Percentiles rank a stretch among this genome's conserved stretches.
Conservation (phyloP, 352 stramenopile genomes). For the Pythium rhizo-oryzae region DNA sequence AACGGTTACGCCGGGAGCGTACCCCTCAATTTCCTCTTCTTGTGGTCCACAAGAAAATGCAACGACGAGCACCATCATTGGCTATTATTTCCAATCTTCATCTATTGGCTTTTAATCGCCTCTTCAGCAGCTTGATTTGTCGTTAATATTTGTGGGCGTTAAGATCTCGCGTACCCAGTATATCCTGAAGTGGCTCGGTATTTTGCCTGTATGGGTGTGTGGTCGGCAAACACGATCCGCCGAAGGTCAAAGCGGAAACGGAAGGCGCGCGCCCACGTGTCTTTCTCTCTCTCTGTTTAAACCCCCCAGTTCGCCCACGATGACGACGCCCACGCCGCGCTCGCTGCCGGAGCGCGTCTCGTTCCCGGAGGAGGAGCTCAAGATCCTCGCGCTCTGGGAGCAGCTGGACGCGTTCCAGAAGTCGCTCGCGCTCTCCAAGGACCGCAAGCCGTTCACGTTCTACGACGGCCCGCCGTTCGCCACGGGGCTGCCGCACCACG, state of each 20-base stretch:
- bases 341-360: constrained; percentile 86
- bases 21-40: not conserved
- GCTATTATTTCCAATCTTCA: not conserved
- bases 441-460: constrained; percentile 97
- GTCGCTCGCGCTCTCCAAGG: constrained; percentile 92
- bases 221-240: constrained; percentile 2
- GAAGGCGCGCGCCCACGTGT: not conserved
- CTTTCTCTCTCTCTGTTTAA: not conserved
- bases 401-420: constrained; percentile 91
- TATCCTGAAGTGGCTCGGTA: not conserved
- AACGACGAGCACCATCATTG: not conserved
- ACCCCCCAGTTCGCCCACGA: not conserved
- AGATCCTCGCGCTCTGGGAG: constrained; percentile 81
- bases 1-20: no score
- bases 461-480: constrained; percentile 99
- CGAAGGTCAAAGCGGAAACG: not conserved
- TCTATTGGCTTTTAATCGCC: constrained; percentile 6
- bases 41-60: constrained; percentile 20
- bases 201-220: constrained; percentile 1
- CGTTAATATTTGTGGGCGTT: not conserved
- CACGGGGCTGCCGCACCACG: constrained; percentile 98
- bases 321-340: constrained; percentile 33
- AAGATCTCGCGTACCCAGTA: constrained; percentile 3
- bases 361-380: constrained; percentile 83
- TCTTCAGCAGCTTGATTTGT: not conserved